phyloP scores from a whole-genome alignment of 2,329 filamentous ascomycete genomes.

The Colletotrichum sp. region DNA sequence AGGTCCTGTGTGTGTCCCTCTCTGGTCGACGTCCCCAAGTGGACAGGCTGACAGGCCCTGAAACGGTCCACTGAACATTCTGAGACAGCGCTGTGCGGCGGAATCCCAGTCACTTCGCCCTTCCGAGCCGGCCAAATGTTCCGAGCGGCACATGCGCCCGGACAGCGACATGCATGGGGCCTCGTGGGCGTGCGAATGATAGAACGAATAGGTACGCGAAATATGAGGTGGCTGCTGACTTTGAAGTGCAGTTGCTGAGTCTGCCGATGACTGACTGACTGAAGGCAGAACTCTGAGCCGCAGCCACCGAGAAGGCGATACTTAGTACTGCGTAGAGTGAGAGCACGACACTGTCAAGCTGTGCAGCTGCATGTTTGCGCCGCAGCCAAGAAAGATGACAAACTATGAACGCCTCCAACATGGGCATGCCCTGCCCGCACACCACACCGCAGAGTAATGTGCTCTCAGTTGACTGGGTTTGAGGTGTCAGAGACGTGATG shows the following conservation, averaged over 20 bases:
- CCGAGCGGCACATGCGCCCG: background rate
- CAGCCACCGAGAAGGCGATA: background rate
- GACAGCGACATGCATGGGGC: background rate
- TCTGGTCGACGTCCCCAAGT: background rate
- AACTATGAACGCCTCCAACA: background rate
- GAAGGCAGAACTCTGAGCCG: background rate
- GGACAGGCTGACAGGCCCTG: conserved; percentile 9
- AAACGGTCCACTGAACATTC: conserved; percentile 6
- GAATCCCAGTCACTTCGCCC: background rate
- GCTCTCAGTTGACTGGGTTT: background rate
- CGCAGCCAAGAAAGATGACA: background rate
- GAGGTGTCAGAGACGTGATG: background rate
- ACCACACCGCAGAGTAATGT: background rate
- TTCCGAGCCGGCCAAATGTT: background rate
- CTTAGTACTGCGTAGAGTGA: background rate
- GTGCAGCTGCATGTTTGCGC: background rate
- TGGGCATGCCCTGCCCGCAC: background rate
- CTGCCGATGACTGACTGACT: background rate
- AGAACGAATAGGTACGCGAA: background rate
- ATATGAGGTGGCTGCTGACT: background rate
- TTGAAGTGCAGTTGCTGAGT: background rate
- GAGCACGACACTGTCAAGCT: background rate
- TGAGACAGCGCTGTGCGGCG: conserved; percentile 6
- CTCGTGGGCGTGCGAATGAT: background rate
- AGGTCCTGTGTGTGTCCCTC: background rate